Evolutionary conservation across 768 basidiomycete species (phyloP).

Genomic region (Coprinellus aureogranulatus): DNA sequence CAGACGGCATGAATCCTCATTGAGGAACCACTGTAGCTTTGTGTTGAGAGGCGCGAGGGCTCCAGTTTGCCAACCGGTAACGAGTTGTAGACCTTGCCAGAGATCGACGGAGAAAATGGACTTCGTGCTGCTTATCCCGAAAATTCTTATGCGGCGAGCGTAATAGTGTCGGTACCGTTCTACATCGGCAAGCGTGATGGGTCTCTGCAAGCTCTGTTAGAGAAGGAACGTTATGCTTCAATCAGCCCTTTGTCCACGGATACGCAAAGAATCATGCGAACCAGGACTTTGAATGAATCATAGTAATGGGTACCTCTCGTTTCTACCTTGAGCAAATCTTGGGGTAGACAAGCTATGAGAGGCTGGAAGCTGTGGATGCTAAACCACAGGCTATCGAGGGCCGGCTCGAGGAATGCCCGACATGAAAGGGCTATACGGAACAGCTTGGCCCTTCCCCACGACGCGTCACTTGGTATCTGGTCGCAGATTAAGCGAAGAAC

Average conservation of each 20-base stretch:
- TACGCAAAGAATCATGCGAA: too few relatives aligned
- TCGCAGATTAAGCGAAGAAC: background rate
- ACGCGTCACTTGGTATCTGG: background rate
- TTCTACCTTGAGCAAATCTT: background rate
- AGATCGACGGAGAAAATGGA: background rate
- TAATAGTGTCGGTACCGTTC: background rate
- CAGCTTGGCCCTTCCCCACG: background rate
- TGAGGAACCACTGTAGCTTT: background rate
- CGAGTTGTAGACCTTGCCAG: background rate
- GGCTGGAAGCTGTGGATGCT: background rate
- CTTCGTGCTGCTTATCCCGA: too few relatives aligned
- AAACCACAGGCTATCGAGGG: background rate
- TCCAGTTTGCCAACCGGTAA: background rate
- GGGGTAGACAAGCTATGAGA: background rate
- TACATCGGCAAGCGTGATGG: too few relatives aligned
- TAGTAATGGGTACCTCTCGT: background rate
- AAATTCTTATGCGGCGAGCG: background rate
- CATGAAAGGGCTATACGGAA: background rate
- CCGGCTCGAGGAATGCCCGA: background rate
- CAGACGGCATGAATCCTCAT: background rate
- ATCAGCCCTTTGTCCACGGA: too few relatives aligned
- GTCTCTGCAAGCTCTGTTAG: too few relatives aligned
- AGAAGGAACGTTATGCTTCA: too few relatives aligned
- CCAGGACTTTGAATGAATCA: background rate
- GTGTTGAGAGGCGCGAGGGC: background rate